Conservation (phyloP, 805 yeast genomes). For the Saturnispora sanitii region DNA sequence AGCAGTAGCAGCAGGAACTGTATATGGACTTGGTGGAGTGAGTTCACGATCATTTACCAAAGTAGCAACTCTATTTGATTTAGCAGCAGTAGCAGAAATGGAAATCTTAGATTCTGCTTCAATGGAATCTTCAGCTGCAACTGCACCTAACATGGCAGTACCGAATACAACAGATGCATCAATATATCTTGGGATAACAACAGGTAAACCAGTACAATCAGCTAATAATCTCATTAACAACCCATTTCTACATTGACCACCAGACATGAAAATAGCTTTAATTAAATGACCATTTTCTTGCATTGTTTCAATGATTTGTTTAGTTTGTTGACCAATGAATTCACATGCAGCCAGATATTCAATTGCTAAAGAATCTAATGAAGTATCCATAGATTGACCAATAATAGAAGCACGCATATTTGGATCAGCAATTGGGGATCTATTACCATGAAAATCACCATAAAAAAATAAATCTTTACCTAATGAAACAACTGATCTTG, state of each 20-base stretch:
- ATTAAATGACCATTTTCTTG: constrained; percentile 69
- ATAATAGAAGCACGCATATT: constrained; percentile 85
- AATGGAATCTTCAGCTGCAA: constrained; percentile 64
- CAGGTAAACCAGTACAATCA: constrained; percentile 85
- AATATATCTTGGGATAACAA: constrained; percentile 86
- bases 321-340: constrained; percentile 93
- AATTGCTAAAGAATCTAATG: constrained; percentile 75
- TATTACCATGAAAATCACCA: constrained; percentile 94
- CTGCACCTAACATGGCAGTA: constrained; percentile 89
- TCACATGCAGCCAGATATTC: constrained; percentile 91
- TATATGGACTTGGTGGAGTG: constrained; percentile 54
- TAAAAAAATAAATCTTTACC: constrained; percentile 84
- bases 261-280: constrained; percentile 75
- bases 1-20: constrained; percentile 74
- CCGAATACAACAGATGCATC: constrained; percentile 98
- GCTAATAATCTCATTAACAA: constrained; percentile 83
- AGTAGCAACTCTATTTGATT: neutral
- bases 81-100: neutral
- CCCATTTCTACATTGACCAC: constrained; percentile 94
- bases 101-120: constrained; percentile 8
- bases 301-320: constrained; percentile 88
- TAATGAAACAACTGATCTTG: constrained; percentile 66
- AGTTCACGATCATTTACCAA: constrained; percentile 18
- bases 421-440: constrained; percentile 97
- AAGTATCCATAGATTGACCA: constrained; percentile 86